Conservation (phyloP, 225 moss, liverwort and hornwort genomes). For the Polytrichum formosum region DNA sequence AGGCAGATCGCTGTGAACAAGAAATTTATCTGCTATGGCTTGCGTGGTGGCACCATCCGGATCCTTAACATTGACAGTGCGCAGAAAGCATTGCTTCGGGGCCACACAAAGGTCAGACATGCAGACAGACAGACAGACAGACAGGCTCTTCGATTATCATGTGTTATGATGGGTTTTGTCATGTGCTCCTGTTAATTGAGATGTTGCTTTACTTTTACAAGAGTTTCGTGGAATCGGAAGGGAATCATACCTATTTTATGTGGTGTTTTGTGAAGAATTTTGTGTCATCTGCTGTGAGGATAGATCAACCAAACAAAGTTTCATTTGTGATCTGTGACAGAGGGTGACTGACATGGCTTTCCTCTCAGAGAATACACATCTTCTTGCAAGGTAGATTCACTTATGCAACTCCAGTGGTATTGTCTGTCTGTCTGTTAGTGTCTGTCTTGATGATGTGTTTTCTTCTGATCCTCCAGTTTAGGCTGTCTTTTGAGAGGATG, state of each 20-base stretch:
- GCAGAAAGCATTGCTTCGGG: constrained; percentile 65
- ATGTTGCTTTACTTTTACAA: neutral
- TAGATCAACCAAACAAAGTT: neutral
- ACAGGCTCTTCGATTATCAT: no score
- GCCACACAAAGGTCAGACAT: constrained; percentile 66
- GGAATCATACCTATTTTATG: neutral
- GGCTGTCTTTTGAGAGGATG: neutral
- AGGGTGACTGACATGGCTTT: constrained; percentile 57
- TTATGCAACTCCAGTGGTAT: constrained; percentile 3
- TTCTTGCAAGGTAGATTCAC: constrained; percentile 44
- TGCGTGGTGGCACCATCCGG: constrained; percentile 76
- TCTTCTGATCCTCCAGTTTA: neutral
- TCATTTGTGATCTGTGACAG: constrained; percentile 25
- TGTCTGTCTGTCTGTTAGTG: no score
- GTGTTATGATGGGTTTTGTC: no score
- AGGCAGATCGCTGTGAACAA: constrained; percentile 87
- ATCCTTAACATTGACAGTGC: constrained; percentile 76
- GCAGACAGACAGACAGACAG: no score
- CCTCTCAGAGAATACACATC: constrained; percentile 35
- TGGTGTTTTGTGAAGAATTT: neutral
- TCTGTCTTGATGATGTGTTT: neutral
- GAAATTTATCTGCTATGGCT: constrained; percentile 81
- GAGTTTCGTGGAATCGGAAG: neutral
- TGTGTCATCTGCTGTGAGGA: neutral
- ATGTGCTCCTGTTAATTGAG: no score